phyloP scores from a whole-genome alignment of 768 basidiomycete genomes.

The Pleurotus citrinopileatus region DNA sequence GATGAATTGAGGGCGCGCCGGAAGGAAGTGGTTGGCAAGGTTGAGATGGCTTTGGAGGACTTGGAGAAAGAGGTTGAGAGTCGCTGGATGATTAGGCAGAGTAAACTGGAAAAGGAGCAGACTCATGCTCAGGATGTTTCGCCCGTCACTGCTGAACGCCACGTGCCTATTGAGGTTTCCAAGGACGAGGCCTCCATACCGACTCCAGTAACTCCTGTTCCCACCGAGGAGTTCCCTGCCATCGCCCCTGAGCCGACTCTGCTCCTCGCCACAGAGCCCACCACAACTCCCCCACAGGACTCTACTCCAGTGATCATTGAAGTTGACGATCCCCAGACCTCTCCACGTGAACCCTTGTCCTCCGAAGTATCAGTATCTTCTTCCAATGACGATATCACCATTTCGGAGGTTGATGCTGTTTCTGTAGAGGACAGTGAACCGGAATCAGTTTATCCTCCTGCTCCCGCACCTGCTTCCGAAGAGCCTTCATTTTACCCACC shows the following conservation, averaged over 20 bases:
- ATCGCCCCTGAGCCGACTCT: neutral
- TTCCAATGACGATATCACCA: too few relatives aligned
- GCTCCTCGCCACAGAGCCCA: neutral
- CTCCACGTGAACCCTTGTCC: too few relatives aligned
- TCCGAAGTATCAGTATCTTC: too few relatives aligned
- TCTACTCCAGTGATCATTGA: neutral
- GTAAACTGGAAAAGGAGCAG: conserved; percentile 8
- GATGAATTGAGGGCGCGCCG: conserved; percentile 45
- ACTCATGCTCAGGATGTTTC: neutral
- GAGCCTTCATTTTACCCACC: neutral
- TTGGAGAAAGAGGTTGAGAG: conserved; percentile 49
- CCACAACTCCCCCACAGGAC: too few relatives aligned
- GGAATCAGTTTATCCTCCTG: neutral
- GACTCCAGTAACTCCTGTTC: neutral
- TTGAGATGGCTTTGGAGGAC: conserved; percentile 56
- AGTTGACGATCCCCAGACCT: neutral
- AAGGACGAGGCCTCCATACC: too few relatives aligned
- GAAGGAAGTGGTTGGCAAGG: conserved; percentile 50
- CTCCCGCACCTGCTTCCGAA: neutral
- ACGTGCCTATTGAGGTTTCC: neutral
- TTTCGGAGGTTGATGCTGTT: neutral
- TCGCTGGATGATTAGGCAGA: conserved; percentile 26
- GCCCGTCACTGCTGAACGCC: neutral
- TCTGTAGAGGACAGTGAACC: neutral
- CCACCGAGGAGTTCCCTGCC: neutral